A percentile compares a stretch with the other conserved stretches of the same genome.
Conservation (phyloP, 495 filamentous ascomycete genomes). For the Parathielavia appendiculata region DNA sequence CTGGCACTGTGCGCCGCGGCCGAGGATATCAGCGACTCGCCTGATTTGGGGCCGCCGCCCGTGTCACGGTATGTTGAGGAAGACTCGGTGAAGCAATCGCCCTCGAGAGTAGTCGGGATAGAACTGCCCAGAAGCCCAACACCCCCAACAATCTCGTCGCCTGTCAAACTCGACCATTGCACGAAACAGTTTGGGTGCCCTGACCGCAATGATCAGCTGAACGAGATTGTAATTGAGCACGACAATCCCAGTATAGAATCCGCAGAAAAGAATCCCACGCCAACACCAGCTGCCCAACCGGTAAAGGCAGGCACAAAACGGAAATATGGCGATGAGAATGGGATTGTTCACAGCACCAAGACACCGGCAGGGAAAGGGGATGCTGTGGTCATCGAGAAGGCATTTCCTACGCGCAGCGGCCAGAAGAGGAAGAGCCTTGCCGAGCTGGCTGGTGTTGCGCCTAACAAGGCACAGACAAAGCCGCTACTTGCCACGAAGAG, state of each 20-base stretch:
- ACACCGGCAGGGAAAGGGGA: conserved; percentile 33
- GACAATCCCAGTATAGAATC: neutral
- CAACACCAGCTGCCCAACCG: conserved; percentile 1
- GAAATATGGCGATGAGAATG: conserved; percentile 35
- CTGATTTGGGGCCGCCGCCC: conserved; percentile 61
- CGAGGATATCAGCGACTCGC: conserved; percentile 51
- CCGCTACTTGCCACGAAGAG: conserved; percentile 41
- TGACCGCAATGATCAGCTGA: conserved; percentile 19
- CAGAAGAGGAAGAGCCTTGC: conserved; percentile 33
- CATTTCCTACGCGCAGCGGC: conserved; percentile 8
- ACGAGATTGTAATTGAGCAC: conserved; percentile 10
- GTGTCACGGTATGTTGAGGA: conserved; percentile 61
- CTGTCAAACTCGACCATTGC: conserved; percentile 20
- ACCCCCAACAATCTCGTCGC: conserved; percentile 3
- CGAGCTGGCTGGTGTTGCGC: conserved; percentile 28
- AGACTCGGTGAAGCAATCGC: conserved; percentile 53
- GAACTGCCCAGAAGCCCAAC: conserved; percentile 17
- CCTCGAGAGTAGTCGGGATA: conserved; percentile 18
- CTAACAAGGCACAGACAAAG: conserved; percentile 30
- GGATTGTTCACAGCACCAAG: conserved; percentile 8
- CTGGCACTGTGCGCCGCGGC: conserved; percentile 47
- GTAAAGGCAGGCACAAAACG: conserved; percentile 31
- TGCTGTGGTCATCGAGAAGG: conserved; percentile 10
- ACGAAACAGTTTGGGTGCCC: conserved; percentile 19
- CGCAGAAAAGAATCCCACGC: conserved; percentile 10